phyloP scores from a whole-genome alignment of 495 filamentous ascomycete species.

The Tuber magnatum region DNA sequence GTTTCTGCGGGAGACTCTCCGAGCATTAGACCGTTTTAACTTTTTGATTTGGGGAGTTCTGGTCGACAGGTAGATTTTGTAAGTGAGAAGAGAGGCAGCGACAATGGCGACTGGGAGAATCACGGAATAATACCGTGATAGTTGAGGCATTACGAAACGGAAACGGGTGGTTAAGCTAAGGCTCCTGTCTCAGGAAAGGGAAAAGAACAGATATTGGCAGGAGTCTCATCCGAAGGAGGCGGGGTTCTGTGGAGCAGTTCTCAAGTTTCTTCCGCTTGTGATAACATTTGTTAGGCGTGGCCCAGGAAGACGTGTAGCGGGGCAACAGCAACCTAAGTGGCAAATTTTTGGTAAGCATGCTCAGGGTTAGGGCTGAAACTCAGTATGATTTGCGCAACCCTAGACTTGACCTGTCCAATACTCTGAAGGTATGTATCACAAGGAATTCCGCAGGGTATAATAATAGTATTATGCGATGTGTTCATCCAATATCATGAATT shows the following conservation, averaged over 20 bases:
- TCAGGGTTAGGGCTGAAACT: neutral
- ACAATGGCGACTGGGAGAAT: conserved; percentile 31
- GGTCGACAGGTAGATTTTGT: conserved; percentile 29
- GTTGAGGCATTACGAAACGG: conserved; percentile 6
- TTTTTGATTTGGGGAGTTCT: conserved; percentile 21
- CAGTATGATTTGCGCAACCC: neutral
- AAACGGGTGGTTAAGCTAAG: neutral
- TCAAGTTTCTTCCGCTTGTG: neutral
- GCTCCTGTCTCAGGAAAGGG: neutral
- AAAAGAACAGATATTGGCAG: neutral
- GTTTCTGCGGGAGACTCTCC: conserved; percentile 26
- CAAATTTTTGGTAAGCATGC: neutral
- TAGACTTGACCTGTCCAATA: neutral
- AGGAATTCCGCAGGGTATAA: neutral
- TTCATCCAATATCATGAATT: neutral
- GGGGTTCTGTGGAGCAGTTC: neutral
- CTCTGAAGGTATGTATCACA: too few species aligned
- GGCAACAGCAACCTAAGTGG: neutral
- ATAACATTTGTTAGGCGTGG: neutral
- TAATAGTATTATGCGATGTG: neutral
- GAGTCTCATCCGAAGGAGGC: neutral
- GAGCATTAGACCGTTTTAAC: conserved; percentile 37
- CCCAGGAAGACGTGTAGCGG: neutral
- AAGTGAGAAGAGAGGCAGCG: conserved; percentile 26
- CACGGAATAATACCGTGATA: conserved; percentile 21